Conservation (phyloP, 2,329 filamentous ascomycete species). For the Pseudohalonectria lignicola region DNA sequence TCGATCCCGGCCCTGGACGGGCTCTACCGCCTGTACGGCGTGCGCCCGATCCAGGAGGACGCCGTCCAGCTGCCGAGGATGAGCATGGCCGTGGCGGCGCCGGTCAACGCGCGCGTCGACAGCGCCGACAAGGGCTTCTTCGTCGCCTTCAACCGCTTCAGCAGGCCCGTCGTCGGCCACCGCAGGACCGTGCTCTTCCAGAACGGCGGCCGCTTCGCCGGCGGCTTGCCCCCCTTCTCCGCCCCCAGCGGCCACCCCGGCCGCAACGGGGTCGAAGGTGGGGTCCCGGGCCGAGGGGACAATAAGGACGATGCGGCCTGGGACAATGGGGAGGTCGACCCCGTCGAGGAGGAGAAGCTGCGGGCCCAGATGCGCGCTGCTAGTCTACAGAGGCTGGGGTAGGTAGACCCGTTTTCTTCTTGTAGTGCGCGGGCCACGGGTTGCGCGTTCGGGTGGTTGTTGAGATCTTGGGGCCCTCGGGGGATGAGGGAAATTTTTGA, state of each 20-base stretch:
- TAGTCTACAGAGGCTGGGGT: slow-evolving; percentile 1
- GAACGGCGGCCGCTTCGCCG: slow-evolving; percentile 8
- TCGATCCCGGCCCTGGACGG: slow-evolving; percentile 31
- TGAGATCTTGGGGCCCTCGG: too few species aligned
- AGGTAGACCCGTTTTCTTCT: too few species aligned
- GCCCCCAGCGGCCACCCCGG: neutral
- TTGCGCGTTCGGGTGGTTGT: too few species aligned
- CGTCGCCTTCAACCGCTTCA: slow-evolving; percentile 37
- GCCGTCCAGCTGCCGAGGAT: slow-evolving; percentile 24
- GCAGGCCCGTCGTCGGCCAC: slow-evolving; percentile 18
- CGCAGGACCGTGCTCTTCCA: slow-evolving; percentile 1
- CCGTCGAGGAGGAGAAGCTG: slow-evolving; percentile 1
- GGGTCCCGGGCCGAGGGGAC: neutral
- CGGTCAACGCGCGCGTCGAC: slow-evolving; percentile 25
- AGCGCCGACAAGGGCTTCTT: slow-evolving; percentile 22
- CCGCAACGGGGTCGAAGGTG: neutral
- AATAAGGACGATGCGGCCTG: neutral
- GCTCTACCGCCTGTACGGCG: slow-evolving; percentile 24
- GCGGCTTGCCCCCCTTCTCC: slow-evolving; percentile 2
- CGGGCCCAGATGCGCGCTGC: neutral
- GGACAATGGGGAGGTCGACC: too few species aligned
- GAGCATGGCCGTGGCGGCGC: slow-evolving; percentile 22
- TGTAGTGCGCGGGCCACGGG: too few species aligned
- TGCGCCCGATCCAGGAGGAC: slow-evolving; percentile 30
- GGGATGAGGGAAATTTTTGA: too few species aligned